Conservation (phyloP, 768 basidiomycete species). For the Leccinum rimulosum region DNA sequence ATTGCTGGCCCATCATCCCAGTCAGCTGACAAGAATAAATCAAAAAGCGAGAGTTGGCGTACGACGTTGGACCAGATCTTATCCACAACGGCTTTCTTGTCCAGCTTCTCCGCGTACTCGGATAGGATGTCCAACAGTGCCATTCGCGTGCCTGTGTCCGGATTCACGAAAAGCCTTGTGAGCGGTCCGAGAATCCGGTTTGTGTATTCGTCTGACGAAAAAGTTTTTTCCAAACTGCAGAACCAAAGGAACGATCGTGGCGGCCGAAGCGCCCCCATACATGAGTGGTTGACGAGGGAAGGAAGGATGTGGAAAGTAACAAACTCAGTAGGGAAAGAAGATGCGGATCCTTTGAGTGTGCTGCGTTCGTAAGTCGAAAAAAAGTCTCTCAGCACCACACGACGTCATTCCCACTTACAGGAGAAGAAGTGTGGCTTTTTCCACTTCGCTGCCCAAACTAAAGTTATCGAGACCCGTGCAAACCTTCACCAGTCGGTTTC, state of each 20-base stretch:
- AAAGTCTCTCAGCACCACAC: not conserved
- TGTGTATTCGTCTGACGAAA: constrained; percentile 68
- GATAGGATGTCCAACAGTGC: constrained; percentile 83
- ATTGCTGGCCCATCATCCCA: constrained; percentile 56
- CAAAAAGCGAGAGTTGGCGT: not conserved
- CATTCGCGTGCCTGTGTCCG: constrained; percentile 93
- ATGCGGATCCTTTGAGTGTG: constrained; percentile 73
- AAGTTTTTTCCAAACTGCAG: constrained; percentile 71
- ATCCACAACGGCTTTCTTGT: constrained; percentile 79
- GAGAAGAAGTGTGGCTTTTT: constrained; percentile 64
- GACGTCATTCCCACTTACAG: constrained; percentile 41
- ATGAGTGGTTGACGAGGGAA: constrained; percentile 74
- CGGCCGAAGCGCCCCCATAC: constrained; percentile 73
- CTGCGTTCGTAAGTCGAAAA: constrained; percentile 33
- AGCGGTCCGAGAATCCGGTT: constrained; percentile 72
- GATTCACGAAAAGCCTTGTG: constrained; percentile 80
- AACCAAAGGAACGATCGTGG: constrained; percentile 78
- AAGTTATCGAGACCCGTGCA: constrained; percentile 87
- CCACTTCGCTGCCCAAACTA: constrained; percentile 72
- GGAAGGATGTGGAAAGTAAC: constrained; percentile 84
- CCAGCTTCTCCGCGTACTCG: constrained; percentile 84
- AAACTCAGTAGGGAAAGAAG: constrained; percentile 85
- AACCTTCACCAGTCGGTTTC: constrained; percentile 80
- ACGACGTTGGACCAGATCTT: constrained; percentile 94
- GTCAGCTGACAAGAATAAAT: not conserved